Evolutionary conservation across 2,329 filamentous ascomycete genomes (phyloP).

Genomic region (Apiospora rasikravindrae): DNA sequence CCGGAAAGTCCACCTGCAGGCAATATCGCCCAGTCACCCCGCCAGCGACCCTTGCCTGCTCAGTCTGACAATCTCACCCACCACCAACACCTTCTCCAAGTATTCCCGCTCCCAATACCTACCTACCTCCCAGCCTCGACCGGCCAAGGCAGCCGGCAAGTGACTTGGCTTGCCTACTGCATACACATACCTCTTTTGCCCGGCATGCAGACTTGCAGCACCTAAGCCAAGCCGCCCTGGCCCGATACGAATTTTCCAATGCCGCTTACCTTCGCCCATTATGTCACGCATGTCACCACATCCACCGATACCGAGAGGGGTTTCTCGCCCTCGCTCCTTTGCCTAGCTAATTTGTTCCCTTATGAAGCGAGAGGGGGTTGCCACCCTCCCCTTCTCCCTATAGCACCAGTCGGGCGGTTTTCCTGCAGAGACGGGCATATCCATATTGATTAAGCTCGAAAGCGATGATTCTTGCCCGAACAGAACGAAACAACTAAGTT

Average conservation of each 20-base stretch:
- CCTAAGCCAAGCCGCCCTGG: not conserved
- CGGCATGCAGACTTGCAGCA: not conserved
- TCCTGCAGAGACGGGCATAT: slow-evolving; percentile 8
- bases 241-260: not conserved
- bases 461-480: slow-evolving; percentile 11
- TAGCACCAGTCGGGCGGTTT: not conserved
- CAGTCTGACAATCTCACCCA: slow-evolving; percentile 8
- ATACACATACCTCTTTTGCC: not conserved
- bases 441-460: slow-evolving; percentile 1
- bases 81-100: slow-evolving; percentile 1
- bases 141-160: slow-evolving; percentile 1
- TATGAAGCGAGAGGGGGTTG: not conserved
- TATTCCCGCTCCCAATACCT: not conserved
- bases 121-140: not conserved
- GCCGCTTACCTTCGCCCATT: not conserved
- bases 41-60: not conserved
- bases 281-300: slow-evolving; percentile 7
- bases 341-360: not conserved
- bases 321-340: not conserved
- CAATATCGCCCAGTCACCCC: not conserved
- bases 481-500: not conserved
- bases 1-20: not conserved
- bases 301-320: not conserved
- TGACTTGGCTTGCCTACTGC: not conserved
- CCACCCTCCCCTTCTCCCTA: not conserved